Base-by-base conservation (phyloP, 169 alveolate species). In the Plasmodium knowlesi region DNA sequence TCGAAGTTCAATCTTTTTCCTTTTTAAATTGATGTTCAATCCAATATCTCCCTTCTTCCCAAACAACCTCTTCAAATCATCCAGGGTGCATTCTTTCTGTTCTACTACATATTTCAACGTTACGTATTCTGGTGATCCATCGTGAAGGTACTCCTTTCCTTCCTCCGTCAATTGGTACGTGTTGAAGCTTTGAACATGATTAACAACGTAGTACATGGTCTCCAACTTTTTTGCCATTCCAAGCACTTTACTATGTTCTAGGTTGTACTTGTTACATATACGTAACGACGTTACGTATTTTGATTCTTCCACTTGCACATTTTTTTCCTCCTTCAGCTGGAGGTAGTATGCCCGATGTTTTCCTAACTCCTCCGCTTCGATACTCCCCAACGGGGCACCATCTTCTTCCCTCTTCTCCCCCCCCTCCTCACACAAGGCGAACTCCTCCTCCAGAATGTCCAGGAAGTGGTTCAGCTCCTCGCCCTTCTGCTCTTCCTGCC, bases 51-150 rank as follows among this genome's bases (percentile, higher is more conserved):
- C 91, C 28, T 30, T 88, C 53, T 74, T 54, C 19, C 93, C 89
- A 70, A 34, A 43, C 0, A 16, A 3, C 8, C 53, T 46, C 92
- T 57, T 71, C 32, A 67, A 9, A 5, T 39, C 74, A 2, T 70
- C 91, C 53, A 79, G 14, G 19, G 93, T 14, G 61, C 94, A 92
- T 72, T 28, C 43, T 37, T 74, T 9, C 25, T 93, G 50, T 8
- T 84, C 92, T 5, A 92, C 39, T 12, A 96, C 96, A 32, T 57
- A 61, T 82, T 91, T 94, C 37, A 97, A 78, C 28, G 96, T 95
- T 39, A 90, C 83, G 83, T 34, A 94, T 85, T 97, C 98, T 4
- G 98, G 98, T 4, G 98, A 95, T 9, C 97, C 97, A 10, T 95
- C 71, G 22, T 22, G 79, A 22, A 96, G 84, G 92, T 97, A 97